A percentile compares a stretch with the other conserved stretches of the same genome.
These are phyloP conservation scores for Ceratocystis lukuohia DNA, from an alignment of 2,329 filamentous ascomycete species.

Conservation along the genomic window DNA sequence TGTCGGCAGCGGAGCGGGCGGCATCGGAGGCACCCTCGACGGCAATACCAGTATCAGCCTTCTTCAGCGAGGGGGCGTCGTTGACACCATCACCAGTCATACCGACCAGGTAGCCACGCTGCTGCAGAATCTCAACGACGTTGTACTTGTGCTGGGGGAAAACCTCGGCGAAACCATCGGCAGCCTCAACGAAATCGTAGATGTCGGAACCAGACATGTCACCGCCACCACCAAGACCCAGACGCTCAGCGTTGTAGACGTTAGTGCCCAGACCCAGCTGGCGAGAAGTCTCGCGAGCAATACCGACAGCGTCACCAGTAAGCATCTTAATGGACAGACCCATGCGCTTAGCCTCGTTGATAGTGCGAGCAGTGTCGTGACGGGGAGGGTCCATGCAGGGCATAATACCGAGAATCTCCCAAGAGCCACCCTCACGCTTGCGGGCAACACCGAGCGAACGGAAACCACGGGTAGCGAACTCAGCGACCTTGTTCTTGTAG, in stretches of 20 bases:
- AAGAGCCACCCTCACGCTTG: conserved; percentile 66
- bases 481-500: conserved; percentile 86
- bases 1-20: conserved; percentile 81
- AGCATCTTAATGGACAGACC: conserved; percentile 93
- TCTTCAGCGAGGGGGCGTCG: conserved; percentile 83
- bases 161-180: conserved; percentile 87
- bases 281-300: conserved; percentile 80
- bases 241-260: conserved; percentile 84
- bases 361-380: conserved; percentile 79
- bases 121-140: conserved; percentile 83
- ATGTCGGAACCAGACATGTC: conserved; percentile 90
- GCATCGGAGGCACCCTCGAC: conserved; percentile 87
- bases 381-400: conserved; percentile 85
- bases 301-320: conserved; percentile 87
- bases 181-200: conserved; percentile 90
- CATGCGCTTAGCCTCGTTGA: conserved; percentile 76
- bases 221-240: conserved; percentile 78
- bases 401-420: conserved; percentile 93
- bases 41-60: conserved; percentile 91
- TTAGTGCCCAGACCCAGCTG: conserved; percentile 87
- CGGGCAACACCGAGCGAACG: conserved; percentile 86
- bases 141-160: conserved; percentile 95
- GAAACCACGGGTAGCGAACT: conserved; percentile 87
- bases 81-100: conserved; percentile 97
- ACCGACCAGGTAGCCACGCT: conserved; percentile 84